A percentile compares a stretch with the other conserved stretches of the same genome.
These are phyloP conservation scores for Nannochloris sp. DNA, from an alignment of 139 green algal genomes.

Conservation along the genomic window DNA sequence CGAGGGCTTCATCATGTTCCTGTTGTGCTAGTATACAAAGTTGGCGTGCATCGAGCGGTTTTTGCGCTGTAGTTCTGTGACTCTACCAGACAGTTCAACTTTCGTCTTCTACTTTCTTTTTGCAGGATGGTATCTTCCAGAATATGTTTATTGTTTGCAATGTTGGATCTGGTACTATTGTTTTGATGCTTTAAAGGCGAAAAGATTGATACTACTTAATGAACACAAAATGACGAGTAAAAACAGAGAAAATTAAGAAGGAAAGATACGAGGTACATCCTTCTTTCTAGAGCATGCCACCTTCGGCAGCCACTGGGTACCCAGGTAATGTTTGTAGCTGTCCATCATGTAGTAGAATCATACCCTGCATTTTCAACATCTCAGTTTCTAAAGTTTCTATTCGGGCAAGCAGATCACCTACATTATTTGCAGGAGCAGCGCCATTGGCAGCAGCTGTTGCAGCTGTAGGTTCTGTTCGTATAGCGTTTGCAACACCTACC, in stretches of 20 bases:
- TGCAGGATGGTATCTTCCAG: too few relatives aligned
- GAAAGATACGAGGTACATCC: too few relatives aligned
- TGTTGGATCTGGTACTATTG: too few relatives aligned
- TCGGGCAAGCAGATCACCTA: neutral
- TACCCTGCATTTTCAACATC: slow-evolving; percentile 18
- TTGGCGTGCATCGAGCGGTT: too few relatives aligned
- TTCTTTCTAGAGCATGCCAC: too few relatives aligned
- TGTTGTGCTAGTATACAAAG: too few relatives aligned
- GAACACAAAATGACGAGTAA: neutral
- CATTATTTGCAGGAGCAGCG: neutral
- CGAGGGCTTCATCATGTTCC: too few relatives aligned
- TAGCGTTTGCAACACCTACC: neutral
- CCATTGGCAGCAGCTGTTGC: neutral
- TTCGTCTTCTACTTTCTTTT: too few relatives aligned
- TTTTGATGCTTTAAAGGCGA: neutral
- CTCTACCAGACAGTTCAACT: too few relatives aligned
- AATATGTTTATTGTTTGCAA: too few relatives aligned
- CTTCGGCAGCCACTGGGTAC: slow-evolving; percentile 5
- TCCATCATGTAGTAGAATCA: slow-evolving; percentile 19
- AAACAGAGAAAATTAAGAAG: neutral
- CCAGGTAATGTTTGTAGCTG: slow-evolving; percentile 14
- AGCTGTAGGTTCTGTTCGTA: neutral
- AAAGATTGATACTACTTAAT: neutral
- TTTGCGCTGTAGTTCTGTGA: too few relatives aligned
- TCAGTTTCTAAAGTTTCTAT: slow-evolving; percentile 7